Conservation (phyloP, 352 stramenopile genomes). For the Globisporangium cystogenes region DNA sequence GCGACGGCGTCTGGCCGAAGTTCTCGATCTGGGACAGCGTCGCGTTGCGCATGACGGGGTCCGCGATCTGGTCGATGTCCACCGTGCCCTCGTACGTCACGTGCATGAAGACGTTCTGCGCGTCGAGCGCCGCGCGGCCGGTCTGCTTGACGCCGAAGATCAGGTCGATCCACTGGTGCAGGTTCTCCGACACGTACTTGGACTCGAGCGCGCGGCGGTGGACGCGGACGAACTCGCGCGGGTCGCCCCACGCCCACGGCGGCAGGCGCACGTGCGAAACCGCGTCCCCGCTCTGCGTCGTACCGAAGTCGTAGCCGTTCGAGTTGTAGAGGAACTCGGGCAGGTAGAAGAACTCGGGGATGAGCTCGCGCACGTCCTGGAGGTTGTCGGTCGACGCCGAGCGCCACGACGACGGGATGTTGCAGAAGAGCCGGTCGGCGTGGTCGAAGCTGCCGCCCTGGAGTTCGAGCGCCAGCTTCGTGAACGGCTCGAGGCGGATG, state of each 20-base stretch:
- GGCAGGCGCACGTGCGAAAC: slow-evolving; percentile 92
- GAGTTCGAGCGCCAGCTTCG: slow-evolving; percentile 52
- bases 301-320: slow-evolving; percentile 64
- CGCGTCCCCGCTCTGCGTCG: slow-evolving; percentile 76
- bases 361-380: slow-evolving; percentile 79
- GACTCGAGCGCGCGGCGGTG: slow-evolving; percentile 95
- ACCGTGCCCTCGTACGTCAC: slow-evolving; percentile 81
- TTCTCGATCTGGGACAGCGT: slow-evolving; percentile 91
- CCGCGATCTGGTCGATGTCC: slow-evolving; percentile 74
- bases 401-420: slow-evolving; percentile 91
- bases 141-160: slow-evolving; percentile 97
- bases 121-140: slow-evolving; percentile 86
- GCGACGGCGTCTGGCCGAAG: slow-evolving; percentile 85
- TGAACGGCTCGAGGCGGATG: slow-evolving; percentile 90
- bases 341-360: slow-evolving; percentile 78
- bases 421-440: slow-evolving; percentile 94
- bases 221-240: slow-evolving; percentile 93
- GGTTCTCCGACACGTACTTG: slow-evolving; percentile 92
- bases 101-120: slow-evolving; percentile 92
- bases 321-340: slow-evolving; percentile 79
- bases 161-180: slow-evolving; percentile 98
- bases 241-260: slow-evolving; percentile 90
- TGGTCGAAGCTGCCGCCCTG: slow-evolving; percentile 90
- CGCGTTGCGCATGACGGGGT: slow-evolving; percentile 88
- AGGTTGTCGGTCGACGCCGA: slow-evolving; percentile 92